Evolutionary conservation across 2,329 filamentous ascomycete genomes (phyloP).

Genomic region (Fusarium neocosmosporiellum): DNA sequence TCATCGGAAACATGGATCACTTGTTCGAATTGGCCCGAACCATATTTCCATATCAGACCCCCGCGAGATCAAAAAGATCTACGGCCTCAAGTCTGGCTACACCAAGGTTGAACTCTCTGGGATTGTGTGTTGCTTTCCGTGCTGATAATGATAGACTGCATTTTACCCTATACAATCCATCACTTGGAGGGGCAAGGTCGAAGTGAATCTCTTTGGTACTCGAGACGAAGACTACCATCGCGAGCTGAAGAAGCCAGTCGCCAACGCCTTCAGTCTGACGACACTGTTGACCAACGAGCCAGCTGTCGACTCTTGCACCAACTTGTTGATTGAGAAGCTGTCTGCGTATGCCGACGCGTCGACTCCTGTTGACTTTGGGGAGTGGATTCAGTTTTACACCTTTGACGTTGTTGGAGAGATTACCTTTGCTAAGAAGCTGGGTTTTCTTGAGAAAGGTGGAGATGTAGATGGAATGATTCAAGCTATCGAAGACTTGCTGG

Average conservation of each 20-base stretch:
- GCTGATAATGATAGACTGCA: background rate
- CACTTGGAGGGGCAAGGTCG: background rate
- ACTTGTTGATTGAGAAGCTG: background rate
- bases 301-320: background rate
- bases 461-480: background rate
- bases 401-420: background rate
- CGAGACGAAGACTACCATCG: background rate
- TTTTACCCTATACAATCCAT: background rate
- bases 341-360: background rate
- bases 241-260: background rate
- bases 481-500: background rate
- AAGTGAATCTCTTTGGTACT: background rate
- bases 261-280: background rate
- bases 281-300: background rate
- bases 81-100: constrained; percentile 25
- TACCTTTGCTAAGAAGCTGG: background rate
- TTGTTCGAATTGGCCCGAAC: constrained; percentile 12
- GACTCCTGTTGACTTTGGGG: background rate
- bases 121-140: background rate
- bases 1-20: background rate
- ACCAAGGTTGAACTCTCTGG: constrained; percentile 7
- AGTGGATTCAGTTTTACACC: background rate
- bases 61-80: constrained; percentile 21
- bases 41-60: constrained; percentile 22
- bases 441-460: background rate